Percentiles rank a stretch among this genome's conserved stretches.
Conservation (phyloP, 2,329 filamentous ascomycete species). For the Ophiosphaerella narmari region DNA sequence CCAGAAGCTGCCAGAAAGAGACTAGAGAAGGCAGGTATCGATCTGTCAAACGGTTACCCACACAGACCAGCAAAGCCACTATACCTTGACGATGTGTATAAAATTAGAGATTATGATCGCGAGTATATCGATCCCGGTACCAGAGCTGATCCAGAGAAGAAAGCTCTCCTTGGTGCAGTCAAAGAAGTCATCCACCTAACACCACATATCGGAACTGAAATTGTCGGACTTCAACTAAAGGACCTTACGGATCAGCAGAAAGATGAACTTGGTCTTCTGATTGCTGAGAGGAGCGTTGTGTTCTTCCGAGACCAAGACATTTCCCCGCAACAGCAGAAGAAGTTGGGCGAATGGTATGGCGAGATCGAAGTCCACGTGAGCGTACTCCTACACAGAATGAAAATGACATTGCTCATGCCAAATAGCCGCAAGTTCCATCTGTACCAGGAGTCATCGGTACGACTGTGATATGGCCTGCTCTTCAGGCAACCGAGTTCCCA, state of each 20-base stretch:
- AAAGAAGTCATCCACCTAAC: conserved; percentile 51
- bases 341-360: conserved; percentile 42
- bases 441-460: conserved; percentile 68
- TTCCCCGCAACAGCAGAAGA: conserved; percentile 37
- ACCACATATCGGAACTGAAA: conserved; percentile 45
- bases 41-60: conserved; percentile 72
- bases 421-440: conserved; percentile 70
- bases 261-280: conserved; percentile 54
- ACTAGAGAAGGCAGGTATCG: conserved; percentile 70
- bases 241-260: conserved; percentile 54
- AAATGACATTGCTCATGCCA: background rate
- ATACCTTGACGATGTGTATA: conserved; percentile 71
- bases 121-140: conserved; percentile 42
- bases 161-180: conserved; percentile 39
- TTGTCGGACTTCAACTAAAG: conserved; percentile 53
- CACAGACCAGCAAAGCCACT: conserved; percentile 70
- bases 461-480: conserved; percentile 71
- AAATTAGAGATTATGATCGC: conserved; percentile 59
- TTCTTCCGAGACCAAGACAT: conserved; percentile 58
- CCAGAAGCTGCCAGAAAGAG: conserved; percentile 62
- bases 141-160: conserved; percentile 59
- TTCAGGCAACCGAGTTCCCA: conserved; percentile 64
- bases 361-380: conserved; percentile 71
- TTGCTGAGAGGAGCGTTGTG: conserved; percentile 51
- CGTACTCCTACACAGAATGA: conserved; percentile 4